phyloP scores from a whole-genome alignment of 1,284 basidiomycete species.

The Rhizoctonia solani region DNA sequence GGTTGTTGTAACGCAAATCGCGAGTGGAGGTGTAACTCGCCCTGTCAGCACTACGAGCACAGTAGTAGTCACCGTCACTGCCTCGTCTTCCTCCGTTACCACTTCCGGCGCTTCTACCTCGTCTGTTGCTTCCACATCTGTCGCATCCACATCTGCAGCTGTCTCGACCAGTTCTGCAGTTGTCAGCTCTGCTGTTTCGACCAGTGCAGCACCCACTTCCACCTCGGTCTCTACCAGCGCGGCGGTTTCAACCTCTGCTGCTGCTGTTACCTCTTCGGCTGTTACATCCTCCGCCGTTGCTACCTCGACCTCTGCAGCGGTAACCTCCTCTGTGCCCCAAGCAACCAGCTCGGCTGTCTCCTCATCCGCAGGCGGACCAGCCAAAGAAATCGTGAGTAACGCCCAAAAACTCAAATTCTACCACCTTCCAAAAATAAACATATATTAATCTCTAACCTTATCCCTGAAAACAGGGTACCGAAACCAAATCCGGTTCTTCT shows the following conservation, averaged over 20 bases:
- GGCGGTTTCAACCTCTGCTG: constrained; percentile 2
- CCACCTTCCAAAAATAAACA: background rate
- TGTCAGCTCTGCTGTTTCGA: background rate
- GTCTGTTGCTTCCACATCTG: constrained; percentile 29
- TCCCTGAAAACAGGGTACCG: background rate
- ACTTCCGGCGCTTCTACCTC: constrained; percentile 31
- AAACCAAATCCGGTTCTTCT: constrained; percentile 31
- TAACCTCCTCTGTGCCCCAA: constrained; percentile 38
- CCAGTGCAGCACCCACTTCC: constrained; percentile 1
- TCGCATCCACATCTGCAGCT: constrained; percentile 36
- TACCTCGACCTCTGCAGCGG: constrained; percentile 22
- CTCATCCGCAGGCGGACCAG: background rate
- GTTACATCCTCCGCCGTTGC: constrained; percentile 39
- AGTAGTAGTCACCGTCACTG: constrained; percentile 27
- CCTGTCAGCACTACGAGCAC: constrained; percentile 11
- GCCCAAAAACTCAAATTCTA: too few species aligned
- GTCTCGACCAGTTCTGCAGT: constrained; percentile 25
- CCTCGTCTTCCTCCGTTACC: background rate
- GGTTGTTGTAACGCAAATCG: background rate
- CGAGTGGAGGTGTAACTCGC: background rate
- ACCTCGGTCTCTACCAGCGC: constrained; percentile 34
- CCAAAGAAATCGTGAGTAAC: constrained; percentile 15
- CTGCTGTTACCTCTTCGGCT: constrained; percentile 17
- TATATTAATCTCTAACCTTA: background rate
- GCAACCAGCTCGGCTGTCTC: constrained; percentile 33